Percentiles rank a stretch among this genome's conserved stretches.
These are phyloP conservation scores for Anacardium occidentale DNA, from an alignment of 345 rosid species.

Conservation along the genomic window DNA sequence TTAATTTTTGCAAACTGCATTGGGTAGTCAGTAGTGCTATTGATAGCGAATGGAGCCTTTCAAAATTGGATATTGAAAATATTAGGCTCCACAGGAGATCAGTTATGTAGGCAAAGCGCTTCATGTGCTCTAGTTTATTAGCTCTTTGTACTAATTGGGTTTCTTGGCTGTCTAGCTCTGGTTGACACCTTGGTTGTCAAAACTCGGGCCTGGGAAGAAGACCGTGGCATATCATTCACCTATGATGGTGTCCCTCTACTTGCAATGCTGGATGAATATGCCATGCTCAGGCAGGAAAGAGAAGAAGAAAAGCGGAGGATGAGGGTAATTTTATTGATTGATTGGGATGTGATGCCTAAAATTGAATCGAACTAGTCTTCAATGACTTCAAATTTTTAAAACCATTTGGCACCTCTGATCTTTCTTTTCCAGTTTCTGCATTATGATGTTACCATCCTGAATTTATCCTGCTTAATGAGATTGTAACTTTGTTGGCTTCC, in stretches of 20 bases:
- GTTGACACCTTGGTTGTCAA: slow-evolving; percentile 85
- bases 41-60: not conserved
- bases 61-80: not conserved
- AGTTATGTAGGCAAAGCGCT: not conserved
- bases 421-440: not conserved
- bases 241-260: slow-evolving; percentile 94
- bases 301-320: slow-evolving; percentile 89
- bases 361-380: not conserved
- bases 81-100: not conserved
- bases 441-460: not conserved
- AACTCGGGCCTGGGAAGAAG: slow-evolving; percentile 90
- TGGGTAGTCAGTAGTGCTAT: not conserved
- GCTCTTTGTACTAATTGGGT: slow-evolving; percentile 15
- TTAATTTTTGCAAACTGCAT: not conserved
- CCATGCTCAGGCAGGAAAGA: slow-evolving; percentile 87
- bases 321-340: slow-evolving; percentile 41
- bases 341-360: not conserved
- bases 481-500: not conserved
- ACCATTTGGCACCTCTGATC: not conserved
- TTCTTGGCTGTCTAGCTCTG: slow-evolving; percentile 43
- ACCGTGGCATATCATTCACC: slow-evolving; percentile 51
- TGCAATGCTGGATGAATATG: slow-evolving; percentile 94
- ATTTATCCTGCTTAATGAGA: not conserved
- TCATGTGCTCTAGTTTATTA: not conserved
- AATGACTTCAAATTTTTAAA: not conserved